These are phyloP conservation scores for Phyllosticta ampelicida DNA, from an alignment of 2,329 filamentous ascomycete species.

Conservation along the genomic window DNA sequence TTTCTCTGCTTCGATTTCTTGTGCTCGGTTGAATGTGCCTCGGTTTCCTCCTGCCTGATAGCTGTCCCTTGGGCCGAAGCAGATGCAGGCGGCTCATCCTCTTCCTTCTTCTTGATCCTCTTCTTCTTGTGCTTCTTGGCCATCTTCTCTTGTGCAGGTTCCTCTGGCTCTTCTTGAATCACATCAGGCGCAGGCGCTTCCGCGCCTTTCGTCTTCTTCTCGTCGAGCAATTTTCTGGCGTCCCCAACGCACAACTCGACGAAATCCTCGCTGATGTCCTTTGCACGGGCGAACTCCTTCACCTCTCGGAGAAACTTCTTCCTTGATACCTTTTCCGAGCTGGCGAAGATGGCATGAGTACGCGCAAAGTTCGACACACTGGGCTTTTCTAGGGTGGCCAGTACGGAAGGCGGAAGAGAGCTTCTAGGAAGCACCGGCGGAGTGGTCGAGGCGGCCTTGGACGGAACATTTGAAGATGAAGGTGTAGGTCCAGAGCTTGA, in stretches of 20 bases:
- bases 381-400: neutral
- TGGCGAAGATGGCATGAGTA: neutral
- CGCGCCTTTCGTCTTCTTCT: neutral
- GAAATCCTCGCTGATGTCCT: neutral
- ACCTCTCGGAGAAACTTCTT: conserved; percentile 1
- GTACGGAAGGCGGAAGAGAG: neutral
- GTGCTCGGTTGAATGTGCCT: neutral
- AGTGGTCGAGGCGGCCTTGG: neutral
- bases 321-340: neutral
- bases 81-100: neutral
- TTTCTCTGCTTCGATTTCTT: neutral
- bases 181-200: neutral
- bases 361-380: neutral
- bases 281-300: neutral
- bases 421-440: neutral
- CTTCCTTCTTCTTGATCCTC: neutral
- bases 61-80: neutral
- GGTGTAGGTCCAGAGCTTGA: neutral
- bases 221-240: neutral
- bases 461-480: neutral
- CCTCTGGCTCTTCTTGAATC: neutral
- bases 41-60: neutral
- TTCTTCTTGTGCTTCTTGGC: neutral
- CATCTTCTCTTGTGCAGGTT: neutral
- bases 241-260: neutral